Percentiles rank a stretch among this genome's conserved stretches.
phyloP scores from a whole-genome alignment of 148 eudicot genomes.

The Rhododendron ferrugineum region DNA sequence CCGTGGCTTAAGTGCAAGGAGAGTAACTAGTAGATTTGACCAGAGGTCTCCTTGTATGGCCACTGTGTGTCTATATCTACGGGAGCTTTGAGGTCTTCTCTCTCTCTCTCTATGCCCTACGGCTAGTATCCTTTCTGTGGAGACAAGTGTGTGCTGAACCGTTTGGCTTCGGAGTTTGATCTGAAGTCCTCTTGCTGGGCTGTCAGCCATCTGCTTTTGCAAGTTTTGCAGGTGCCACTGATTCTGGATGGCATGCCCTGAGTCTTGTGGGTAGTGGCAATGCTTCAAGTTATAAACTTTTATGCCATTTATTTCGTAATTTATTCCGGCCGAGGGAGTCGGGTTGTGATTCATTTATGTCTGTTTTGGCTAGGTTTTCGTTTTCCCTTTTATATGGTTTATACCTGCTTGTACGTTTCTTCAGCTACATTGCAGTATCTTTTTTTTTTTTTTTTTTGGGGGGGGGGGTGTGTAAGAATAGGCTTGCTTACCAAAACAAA shows the following conservation, averaged over 20 bases:
- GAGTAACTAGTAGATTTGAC: background rate
- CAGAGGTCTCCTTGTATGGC: background rate
- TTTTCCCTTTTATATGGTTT: background rate
- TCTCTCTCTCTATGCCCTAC: background rate
- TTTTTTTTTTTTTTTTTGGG: background rate
- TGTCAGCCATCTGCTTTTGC: background rate
- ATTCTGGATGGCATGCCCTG: background rate
- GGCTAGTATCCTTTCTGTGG: background rate
- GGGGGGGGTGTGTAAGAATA: background rate
- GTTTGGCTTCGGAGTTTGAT: background rate
- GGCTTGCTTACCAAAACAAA: background rate
- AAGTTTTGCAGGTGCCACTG: background rate
- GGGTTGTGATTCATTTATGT: background rate
- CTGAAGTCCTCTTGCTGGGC: background rate
- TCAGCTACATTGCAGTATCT: background rate
- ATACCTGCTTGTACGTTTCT: background rate
- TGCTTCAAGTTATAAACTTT: background rate
- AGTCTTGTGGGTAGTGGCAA: background rate
- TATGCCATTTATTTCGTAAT: background rate
- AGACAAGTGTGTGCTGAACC: background rate
- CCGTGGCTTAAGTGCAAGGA: background rate
- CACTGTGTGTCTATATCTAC: background rate
- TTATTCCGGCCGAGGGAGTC: background rate
- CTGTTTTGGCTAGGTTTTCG: background rate
- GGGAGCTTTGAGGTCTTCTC: background rate